Base-by-base conservation (phyloP, 2,329 filamentous ascomycete species). In the Aspergillus cejpii region DNA sequence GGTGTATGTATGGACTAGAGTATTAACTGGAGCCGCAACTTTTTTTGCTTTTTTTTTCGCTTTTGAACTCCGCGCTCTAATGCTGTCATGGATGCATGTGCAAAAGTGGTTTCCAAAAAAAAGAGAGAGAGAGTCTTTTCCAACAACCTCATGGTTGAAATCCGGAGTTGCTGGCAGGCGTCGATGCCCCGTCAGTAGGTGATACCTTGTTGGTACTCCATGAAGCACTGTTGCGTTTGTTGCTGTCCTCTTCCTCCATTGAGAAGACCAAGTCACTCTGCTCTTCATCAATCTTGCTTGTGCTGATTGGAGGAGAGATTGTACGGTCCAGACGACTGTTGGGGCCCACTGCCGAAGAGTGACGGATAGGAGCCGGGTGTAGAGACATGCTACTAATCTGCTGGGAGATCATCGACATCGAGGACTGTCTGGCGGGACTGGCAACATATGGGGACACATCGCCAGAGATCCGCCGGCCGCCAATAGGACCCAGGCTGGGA, bases 371-470 rank as follows among this genome's bases (percentile, higher is more conserved):
- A 36, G 59, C 60, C 24, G 70, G 69, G 44, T 73, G 67, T 27
- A 74, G 62, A 5, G 66, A 70, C 52, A 69, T 63, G 44, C 66
- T 60, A 40, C 63, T 60, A n/a, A 79, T 59, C 52, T 78, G 78
- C 56, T 80, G 77, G 37, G 77, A 79, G 43, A 82, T 76, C 72
- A 79, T 79, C 41, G 76, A 78, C 71, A 80, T 79, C 11, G 76
- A 76, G 3, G 75, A 69, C 55, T 79, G 77, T 15, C 76, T 72
- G 23, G 74, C 72, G 11, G 79, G 76, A 23, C 75, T 78, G 15
- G 76, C 72, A 31, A 80, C 59, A 46, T 75, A 73, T 28, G 75
- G 66, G 36, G 73, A 73, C 10, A 70, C 63, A 48, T 77, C 74
- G 24, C 70, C 71, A 6, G 72, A 68, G 2, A 66, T 56, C 3